A percentile compares a stretch with the other conserved stretches of the same genome.
Conservation (phyloP, 352 stramenopile species). For the Saprolegnia diclina region DNA sequence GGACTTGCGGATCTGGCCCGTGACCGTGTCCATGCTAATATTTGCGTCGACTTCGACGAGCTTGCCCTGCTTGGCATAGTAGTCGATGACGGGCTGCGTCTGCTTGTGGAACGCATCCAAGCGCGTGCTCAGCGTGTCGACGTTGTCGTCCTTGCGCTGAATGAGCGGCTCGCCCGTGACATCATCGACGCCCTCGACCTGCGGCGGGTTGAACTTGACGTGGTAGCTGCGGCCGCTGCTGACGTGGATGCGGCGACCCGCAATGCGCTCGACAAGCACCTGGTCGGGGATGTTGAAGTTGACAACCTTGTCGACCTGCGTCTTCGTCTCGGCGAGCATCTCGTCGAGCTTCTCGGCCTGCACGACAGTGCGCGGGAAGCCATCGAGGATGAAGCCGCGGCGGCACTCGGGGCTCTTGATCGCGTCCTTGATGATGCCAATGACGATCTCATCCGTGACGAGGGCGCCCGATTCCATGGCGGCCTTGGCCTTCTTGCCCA, state of each 20-base stretch:
- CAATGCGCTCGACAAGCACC: slow-evolving; percentile 95
- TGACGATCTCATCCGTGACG: slow-evolving; percentile 98
- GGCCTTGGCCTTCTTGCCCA: slow-evolving; percentile 96
- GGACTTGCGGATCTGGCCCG: slow-evolving; percentile 71
- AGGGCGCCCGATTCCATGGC: slow-evolving; percentile 96
- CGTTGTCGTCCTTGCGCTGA: slow-evolving; percentile 97
- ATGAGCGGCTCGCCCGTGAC: slow-evolving; percentile 95
- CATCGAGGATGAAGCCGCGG: slow-evolving; percentile 99
- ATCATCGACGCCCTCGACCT: slow-evolving; percentile 86
- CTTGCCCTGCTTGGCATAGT: slow-evolving; percentile 82
- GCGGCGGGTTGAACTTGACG: slow-evolving; percentile 95
- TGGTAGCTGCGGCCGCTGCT: slow-evolving; percentile 95
- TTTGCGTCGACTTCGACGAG: slow-evolving; percentile 88
- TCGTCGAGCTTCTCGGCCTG: slow-evolving; percentile 98
- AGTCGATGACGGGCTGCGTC: slow-evolving; percentile 94
- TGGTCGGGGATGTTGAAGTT: slow-evolving; percentile 95
- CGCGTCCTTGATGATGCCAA: slow-evolving; percentile 98
- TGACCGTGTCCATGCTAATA: slow-evolving; percentile 78
- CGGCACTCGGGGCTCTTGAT: slow-evolving; percentile 96
- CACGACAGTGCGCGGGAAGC: slow-evolving; percentile 97
- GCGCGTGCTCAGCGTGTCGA: slow-evolving; percentile 86
- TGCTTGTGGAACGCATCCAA: slow-evolving; percentile 95
- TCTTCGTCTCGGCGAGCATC: slow-evolving; percentile 89
- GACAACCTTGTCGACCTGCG: slow-evolving; percentile 87
- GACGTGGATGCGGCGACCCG: slow-evolving; percentile 94